Percentiles rank a stretch among this genome's conserved stretches.
These are phyloP conservation scores for Entelexis sorbosivorans DNA, from an alignment of 1,139 yeast genomes.

Conservation along the genomic window DNA sequence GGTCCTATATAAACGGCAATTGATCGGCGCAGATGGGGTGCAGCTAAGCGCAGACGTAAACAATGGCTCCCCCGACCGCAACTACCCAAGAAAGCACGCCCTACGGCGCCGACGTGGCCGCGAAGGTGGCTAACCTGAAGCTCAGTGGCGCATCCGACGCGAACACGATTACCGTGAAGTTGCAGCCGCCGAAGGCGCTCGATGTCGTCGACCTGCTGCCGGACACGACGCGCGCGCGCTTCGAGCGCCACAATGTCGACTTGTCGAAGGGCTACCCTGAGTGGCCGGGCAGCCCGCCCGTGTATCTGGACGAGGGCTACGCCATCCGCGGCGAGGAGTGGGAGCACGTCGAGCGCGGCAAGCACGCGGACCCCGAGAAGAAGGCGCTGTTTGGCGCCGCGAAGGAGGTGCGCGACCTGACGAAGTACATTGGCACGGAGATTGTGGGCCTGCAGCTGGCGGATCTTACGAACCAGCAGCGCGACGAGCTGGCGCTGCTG, in stretches of 20 bases:
- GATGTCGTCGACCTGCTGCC: constrained; percentile 31
- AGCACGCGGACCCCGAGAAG: constrained; percentile 41
- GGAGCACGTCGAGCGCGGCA: constrained; percentile 30
- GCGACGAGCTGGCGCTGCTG: constrained; percentile 51
- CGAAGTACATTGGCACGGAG: constrained; percentile 57
- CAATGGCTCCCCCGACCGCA: constrained; percentile 3
- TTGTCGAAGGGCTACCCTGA: constrained; percentile 39
- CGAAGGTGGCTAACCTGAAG: neutral
- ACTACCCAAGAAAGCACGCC: neutral
- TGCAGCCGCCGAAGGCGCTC: neutral
- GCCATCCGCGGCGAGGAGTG: constrained; percentile 36
- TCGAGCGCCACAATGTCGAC: constrained; percentile 35
- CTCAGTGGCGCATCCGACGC: neutral
- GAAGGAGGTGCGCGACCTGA: constrained; percentile 32
- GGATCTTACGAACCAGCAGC: constrained; percentile 39
- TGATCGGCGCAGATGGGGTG: neutral
- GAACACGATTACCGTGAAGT: neutral
- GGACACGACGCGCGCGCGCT: constrained; percentile 31
- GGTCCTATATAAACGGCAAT: neutral
- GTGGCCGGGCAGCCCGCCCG: constrained; percentile 37
- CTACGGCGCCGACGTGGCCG: neutral
- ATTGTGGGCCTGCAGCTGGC: constrained; percentile 49
- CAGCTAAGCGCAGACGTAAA: neutral
- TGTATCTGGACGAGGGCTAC: constrained; percentile 43
- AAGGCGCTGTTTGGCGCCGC: constrained; percentile 36